These are phyloP conservation scores for Gynandropsis gynandra DNA, from an alignment of 345 rosid species.

Conservation along the genomic window DNA sequence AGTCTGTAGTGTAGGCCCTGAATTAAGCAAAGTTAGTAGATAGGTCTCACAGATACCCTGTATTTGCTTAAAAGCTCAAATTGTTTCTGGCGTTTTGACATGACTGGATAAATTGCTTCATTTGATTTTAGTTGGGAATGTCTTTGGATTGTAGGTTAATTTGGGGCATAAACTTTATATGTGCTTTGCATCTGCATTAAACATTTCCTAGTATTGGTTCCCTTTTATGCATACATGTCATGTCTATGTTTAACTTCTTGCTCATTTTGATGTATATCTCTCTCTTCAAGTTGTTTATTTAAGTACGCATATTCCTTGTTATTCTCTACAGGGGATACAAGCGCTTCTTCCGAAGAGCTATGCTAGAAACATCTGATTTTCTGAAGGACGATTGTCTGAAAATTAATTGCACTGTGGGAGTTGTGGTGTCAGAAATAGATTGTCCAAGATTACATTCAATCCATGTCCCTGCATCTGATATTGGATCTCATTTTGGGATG, in stretches of 20 bases:
- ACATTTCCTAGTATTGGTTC: neutral
- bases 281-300: neutral
- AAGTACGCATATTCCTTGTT: neutral
- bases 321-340: slow-evolving; percentile 55
- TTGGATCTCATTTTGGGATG: slow-evolving; percentile 55
- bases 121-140: neutral
- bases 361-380: slow-evolving; percentile 67
- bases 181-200: neutral
- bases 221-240: neutral
- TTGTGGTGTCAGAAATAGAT: slow-evolving; percentile 59
- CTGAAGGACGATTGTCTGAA: slow-evolving; percentile 68
- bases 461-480: slow-evolving; percentile 64
- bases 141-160: neutral
- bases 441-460: slow-evolving; percentile 53
- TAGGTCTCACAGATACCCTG: neutral
- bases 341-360: slow-evolving; percentile 57
- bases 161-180: neutral
- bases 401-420: slow-evolving; percentile 69
- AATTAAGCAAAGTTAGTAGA: neutral
- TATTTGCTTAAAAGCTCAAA: neutral
- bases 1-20: slow-evolving; percentile 11
- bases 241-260: neutral
- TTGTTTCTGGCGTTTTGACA: slow-evolving; percentile 2
- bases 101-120: neutral
- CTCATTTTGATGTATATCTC: slow-evolving; percentile 1